A percentile compares a stretch with the other conserved stretches of the same genome.
phyloP scores from a whole-genome alignment of 768 basidiomycete genomes.

The Boletellus ananiceps region DNA sequence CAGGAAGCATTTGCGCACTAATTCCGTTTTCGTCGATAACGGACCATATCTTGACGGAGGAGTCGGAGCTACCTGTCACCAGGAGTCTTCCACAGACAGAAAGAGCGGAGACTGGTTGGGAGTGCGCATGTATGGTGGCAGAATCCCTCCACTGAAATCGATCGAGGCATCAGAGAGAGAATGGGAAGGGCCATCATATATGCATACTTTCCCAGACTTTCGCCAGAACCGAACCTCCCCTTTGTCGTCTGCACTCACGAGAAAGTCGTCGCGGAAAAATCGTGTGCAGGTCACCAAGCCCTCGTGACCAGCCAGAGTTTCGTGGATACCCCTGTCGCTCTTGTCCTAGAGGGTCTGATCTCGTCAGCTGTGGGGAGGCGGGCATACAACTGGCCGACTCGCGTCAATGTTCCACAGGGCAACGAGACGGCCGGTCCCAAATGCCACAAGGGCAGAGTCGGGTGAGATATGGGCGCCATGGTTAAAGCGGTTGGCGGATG shows the following conservation, averaged over 20 bases:
- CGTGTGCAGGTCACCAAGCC: slow-evolving; percentile 73
- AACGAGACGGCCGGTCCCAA: slow-evolving; percentile 51
- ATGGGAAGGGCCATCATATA: not conserved
- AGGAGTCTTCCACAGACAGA: slow-evolving; percentile 46
- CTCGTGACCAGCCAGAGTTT: slow-evolving; percentile 73
- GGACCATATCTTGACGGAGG: slow-evolving; percentile 71
- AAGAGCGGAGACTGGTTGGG: slow-evolving; percentile 65
- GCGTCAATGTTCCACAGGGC: slow-evolving; percentile 59
- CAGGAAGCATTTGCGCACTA: too few relatives aligned
- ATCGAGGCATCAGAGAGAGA: slow-evolving; percentile 12
- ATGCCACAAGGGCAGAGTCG: slow-evolving; percentile 41
- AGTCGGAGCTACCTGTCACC: slow-evolving; percentile 82
- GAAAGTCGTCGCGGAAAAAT: slow-evolving; percentile 47
- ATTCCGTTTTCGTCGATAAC: slow-evolving; percentile 27
- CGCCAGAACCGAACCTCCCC: slow-evolving; percentile 68
- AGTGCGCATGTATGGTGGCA: slow-evolving; percentile 53
- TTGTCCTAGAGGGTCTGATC: slow-evolving; percentile 36
- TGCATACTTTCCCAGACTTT: slow-evolving; percentile 25
- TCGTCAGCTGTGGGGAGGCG: not conserved
- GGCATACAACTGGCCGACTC: slow-evolving; percentile 15
- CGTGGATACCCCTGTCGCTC: slow-evolving; percentile 49
- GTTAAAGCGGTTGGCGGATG: slow-evolving; percentile 44
- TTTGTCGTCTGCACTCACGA: slow-evolving; percentile 74
- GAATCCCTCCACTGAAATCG: slow-evolving; percentile 52
- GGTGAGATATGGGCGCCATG: slow-evolving; percentile 36